Evolutionary conservation across 2,329 filamentous ascomycete species (phyloP), one percentile per base, ranked within the genome.

Genomic region (Ophioceras dolichostomum): DNA sequence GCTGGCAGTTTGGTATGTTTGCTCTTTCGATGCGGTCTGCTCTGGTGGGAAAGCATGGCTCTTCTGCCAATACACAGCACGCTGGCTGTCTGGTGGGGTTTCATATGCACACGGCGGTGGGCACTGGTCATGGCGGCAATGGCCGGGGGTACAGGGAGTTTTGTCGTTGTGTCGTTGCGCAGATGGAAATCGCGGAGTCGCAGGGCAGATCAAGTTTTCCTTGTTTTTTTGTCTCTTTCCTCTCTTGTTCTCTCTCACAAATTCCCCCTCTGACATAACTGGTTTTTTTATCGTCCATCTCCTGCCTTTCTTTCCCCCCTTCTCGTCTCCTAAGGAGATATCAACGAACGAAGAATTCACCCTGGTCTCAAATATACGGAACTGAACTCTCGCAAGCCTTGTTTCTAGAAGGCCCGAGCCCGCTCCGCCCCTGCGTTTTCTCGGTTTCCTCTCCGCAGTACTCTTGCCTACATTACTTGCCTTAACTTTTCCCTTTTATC

Each of bases 21-120:
- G 38, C 10, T 35, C 20, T 27, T 32, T 26, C 33, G 33, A 26
- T 35, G 27, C 24, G 14, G 13, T 22, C 17, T 26, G 33, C 18
- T 27, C n/a, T n/a, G n/a, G 20, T 27, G 33, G 33, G 17, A 26
- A 35, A 26, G 18, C 24, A 26, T 35, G 33, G 33, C 24, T n/a
- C n/a, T 35, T 35, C n/a, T 30, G 28, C 28, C 28, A 30, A 30
- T 16, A 30, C 28, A 30, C n/a, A n/a, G n/a, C n/a, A n/a, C n/a
- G n/a, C n/a, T n/a, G 44, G 40, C 38, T 39, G 38, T 40, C 40
- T 41, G 48, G 44, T 43, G 41, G 42, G 46, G 34, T 39, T n/a
- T 44, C 41, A 41, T 44, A 46, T 46, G 45, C 45, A n/a, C n/a
- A n/a, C n/a, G n/a, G n/a, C n/a, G n/a, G n/a, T n/a, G n/a, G 41